Conservation (phyloP, 1,139 yeast genomes). For the Suhomyces choctaworum region DNA sequence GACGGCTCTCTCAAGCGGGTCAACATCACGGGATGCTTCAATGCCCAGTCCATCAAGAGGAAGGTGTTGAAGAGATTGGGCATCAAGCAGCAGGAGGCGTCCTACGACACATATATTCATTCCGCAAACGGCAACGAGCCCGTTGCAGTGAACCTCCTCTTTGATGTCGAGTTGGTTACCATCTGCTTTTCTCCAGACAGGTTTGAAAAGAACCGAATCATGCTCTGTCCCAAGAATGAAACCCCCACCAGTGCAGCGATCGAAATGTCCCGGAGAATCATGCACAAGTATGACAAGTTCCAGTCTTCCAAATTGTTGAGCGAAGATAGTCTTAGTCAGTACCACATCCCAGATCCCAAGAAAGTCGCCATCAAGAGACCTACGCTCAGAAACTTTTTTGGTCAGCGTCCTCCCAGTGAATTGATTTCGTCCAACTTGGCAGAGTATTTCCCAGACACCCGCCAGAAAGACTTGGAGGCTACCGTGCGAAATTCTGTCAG, state of each 20-base stretch:
- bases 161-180: slow-evolving; percentile 79
- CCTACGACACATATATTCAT: slow-evolving; percentile 48
- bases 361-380: slow-evolving; percentile 16
- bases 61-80: slow-evolving; percentile 67
- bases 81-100: slow-evolving; percentile 37
- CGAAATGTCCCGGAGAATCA: slow-evolving; percentile 55
- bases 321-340: slow-evolving; percentile 22
- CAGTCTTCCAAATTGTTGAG: slow-evolving; percentile 15
- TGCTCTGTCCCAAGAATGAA: slow-evolving; percentile 65
- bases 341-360: slow-evolving; percentile 27
- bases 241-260: slow-evolving; percentile 68
- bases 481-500: slow-evolving; percentile 84
- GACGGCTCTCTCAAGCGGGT: slow-evolving; percentile 76
- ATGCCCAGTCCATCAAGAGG: slow-evolving; percentile 75
- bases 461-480: slow-evolving; percentile 67
- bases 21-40: slow-evolving; percentile 76
- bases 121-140: slow-evolving; percentile 6
- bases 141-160: slow-evolving; percentile 47
- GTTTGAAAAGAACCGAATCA: slow-evolving; percentile 68
- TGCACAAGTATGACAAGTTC: slow-evolving; percentile 37
- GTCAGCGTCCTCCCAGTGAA: slow-evolving; percentile 93
- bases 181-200: slow-evolving; percentile 77
- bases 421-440: slow-evolving; percentile 85
- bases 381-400: slow-evolving; percentile 60
- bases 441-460: slow-evolving; percentile 89